Base-by-base conservation (phyloP, 495 filamentous ascomycete species). In the Bombardia bombarda region DNA sequence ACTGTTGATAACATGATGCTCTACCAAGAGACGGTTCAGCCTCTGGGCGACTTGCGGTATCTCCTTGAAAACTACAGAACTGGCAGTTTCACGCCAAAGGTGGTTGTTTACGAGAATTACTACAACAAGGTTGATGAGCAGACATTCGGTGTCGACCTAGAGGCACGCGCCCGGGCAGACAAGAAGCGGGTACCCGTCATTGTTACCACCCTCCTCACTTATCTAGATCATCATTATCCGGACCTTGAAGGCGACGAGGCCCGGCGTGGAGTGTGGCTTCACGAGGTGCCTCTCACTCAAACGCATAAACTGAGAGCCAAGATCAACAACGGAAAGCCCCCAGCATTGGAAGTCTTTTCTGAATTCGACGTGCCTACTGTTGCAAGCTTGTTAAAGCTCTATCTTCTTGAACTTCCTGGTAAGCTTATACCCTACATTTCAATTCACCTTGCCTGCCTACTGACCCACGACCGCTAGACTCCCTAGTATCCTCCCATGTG, bases 1-100 rank as follows among this genome's bases (percentile, higher is more conserved):
- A 86, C 87, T 1, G 88, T 97, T 13, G 93, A 97, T 63, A 85
- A 90, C 53, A 96, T 99, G 92, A 87, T 96, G 82, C 73, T 97
- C 19, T 97, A 93, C 60, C 93, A 99, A 66, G 92, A 99, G 70
- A 97, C 92, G 2, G 85, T 99, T 20, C 93, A 95, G 58, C 92
- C 92, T 8, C 56, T 80, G 13, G 88, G 89, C 24, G 92, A 99
- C 67, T 69, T 97, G 47, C 76, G 93, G 53, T 99, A 97, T 55
- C 73, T 99, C 42, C 72, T 99, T n/a, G 93, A 97, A 67, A 96
- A 90, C 59, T 97, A 99, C 60, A 82, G 92, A 26, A 99, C 92
- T 17, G 92, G 92, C 38, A 83, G 80, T 35, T 99, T 93, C 64
- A 74, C 84, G 13, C 92, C 92, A 7, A 89, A 77, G 48, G 90